phyloP scores from a whole-genome alignment of 2,329 filamentous ascomycete genomes.

The Xylaria multiplex region DNA sequence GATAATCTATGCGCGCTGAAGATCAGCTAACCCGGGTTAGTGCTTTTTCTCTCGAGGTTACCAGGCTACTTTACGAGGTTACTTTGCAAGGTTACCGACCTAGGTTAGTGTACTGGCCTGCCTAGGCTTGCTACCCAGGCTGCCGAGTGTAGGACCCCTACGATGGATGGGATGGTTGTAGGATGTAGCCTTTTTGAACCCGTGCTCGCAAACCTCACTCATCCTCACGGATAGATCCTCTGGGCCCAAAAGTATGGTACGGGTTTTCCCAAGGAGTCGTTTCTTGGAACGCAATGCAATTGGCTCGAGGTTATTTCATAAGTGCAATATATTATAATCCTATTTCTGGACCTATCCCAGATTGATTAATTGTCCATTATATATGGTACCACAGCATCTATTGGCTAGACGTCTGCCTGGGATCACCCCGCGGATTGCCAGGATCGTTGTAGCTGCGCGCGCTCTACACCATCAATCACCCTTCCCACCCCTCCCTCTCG shows the following conservation, averaged over 20 bases:
- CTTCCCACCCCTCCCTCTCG: not conserved
- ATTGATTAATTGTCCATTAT: not conserved
- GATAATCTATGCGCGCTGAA: not conserved
- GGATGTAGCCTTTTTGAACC: not conserved
- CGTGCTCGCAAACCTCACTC: not conserved
- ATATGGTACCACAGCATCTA: not conserved
- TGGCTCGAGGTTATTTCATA: constrained; percentile 21
- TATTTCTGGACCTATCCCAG: constrained; percentile 1
- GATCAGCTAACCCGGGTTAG: not conserved
- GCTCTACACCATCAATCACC: not conserved
- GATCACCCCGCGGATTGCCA: constrained; percentile 17
- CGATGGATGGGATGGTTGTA: no score
- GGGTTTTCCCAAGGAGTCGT: constrained; percentile 8
- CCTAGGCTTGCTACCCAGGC: no score
- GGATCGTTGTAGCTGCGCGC: constrained; percentile 17
- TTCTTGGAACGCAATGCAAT: constrained; percentile 18
- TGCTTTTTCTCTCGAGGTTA: not conserved
- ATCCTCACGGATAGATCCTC: constrained; percentile 19
- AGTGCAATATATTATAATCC: constrained; percentile 1
- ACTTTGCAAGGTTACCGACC: no score
- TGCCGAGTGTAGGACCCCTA: not conserved
- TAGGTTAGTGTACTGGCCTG: no score
- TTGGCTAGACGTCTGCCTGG: not conserved
- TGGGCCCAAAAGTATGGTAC: constrained; percentile 14
- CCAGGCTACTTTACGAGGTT: no score